Evolutionary conservation across 352 stramenopile species (phyloP), one percentile per base, ranked within the genome.

Genomic region (Albugo candida): DNA sequence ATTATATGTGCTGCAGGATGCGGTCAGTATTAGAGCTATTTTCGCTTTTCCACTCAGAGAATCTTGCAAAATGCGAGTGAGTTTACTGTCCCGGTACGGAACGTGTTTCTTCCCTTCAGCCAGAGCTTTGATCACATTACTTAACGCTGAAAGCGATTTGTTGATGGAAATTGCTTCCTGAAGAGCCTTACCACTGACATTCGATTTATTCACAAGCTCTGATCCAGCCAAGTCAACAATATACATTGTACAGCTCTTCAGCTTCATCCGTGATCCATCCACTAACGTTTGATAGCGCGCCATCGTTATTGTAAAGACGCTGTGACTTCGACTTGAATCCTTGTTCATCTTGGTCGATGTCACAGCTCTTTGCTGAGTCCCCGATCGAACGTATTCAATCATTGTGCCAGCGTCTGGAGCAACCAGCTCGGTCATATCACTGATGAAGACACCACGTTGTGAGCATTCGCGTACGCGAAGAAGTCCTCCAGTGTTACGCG

Each of bases 1-100:
- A 53, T 87, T 83, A 55, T 80, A 84, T 21, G 70, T 81, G 51
- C 67, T 81, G 44, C 69, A 81, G 4, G 73, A 84, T 8, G 96
- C 67, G 5, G 94, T 96, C 1, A 95, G 83, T 51, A 98, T 95
- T 48, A 98, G 79, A 47, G 86, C 95, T 14, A 92, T 97, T 59
- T 96, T 96, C 45, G 85, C 92, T 27, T 70, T 70, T 4, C 91
- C 91, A 18, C 91, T 86, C 0, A 97, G 64, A 19, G 74, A 91
- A 54, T 96, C 87, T 58, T 89, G 73, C 5, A 92, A 49, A 14
- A 92, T 51, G n/a, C 71, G 57, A 14, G 80, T 92, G 42, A 92
- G 70, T 55, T 91, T 92, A 2, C 70, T 86, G 49, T 92, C 76
- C 2, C 78, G 62, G 43, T 92, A 88, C 34, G 69, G 66, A 19